Evolutionary conservation across 768 basidiomycete genomes (phyloP).

Genomic region (Pholiota microspora): DNA sequence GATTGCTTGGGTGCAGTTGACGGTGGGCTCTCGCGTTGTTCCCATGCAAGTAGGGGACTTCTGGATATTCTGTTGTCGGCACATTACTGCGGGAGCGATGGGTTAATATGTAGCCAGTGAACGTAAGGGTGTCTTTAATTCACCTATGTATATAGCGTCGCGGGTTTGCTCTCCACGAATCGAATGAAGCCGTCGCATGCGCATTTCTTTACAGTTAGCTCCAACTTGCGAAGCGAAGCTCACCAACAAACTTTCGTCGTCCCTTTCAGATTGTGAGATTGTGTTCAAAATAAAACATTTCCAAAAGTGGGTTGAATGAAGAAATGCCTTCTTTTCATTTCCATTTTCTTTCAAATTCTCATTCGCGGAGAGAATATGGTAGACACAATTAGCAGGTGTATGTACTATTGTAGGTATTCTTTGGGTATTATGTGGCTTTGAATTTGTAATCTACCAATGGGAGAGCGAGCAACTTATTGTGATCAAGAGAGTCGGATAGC

Average conservation of each 20-base stretch:
- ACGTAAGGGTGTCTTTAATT: background rate
- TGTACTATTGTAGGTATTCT: constrained; percentile 19
- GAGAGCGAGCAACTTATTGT: too few species aligned
- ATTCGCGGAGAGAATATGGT: constrained; percentile 4
- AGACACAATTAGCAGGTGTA: constrained; percentile 16
- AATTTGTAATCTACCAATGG: constrained; percentile 21
- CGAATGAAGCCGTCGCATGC: background rate
- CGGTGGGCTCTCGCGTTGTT: background rate
- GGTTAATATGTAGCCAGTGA: background rate
- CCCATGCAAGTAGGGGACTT: constrained; percentile 7
- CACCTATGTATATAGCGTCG: background rate
- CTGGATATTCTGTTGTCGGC: background rate
- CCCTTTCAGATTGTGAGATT: too few species aligned
- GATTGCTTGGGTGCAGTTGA: background rate
- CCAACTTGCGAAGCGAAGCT: background rate
- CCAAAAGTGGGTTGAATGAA: background rate
- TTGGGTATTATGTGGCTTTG: constrained; percentile 21
- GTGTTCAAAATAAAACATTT: background rate
- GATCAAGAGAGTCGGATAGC: background rate
- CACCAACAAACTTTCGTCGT: background rate
- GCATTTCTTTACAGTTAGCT: background rate
- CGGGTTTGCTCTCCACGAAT: background rate
- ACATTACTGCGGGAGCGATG: background rate
- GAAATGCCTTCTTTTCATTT: constrained; percentile 1
- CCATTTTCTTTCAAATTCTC: constrained; percentile 5